phyloP scores from a whole-genome alignment of 1,284 basidiomycete genomes.

The Cystobasidiaceae sp. region DNA sequence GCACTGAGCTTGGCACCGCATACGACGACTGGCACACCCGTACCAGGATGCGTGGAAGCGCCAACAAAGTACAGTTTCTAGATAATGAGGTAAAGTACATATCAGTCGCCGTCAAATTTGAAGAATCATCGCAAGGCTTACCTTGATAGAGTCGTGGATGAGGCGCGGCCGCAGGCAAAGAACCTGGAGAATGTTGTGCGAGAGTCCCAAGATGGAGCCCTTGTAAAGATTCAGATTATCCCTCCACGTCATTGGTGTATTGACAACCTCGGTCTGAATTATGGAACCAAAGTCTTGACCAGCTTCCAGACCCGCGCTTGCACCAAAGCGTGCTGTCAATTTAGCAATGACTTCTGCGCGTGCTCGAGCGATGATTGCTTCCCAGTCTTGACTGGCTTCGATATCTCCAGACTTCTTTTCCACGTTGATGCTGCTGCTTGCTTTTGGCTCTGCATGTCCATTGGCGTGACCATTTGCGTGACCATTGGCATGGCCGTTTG shows the following conservation, averaged over 20 bases:
- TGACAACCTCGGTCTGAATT: slow-evolving; percentile 42
- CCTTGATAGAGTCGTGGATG: slow-evolving; percentile 35
- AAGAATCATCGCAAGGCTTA: slow-evolving; percentile 37
- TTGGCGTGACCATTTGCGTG: slow-evolving; percentile 17
- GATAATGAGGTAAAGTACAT: slow-evolving; percentile 41
- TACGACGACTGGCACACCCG: slow-evolving; percentile 32
- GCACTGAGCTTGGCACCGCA: slow-evolving; percentile 34
- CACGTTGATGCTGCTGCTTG: slow-evolving; percentile 4
- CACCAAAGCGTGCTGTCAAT: slow-evolving; percentile 35
- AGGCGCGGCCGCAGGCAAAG: slow-evolving; percentile 32
- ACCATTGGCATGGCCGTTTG: slow-evolving; percentile 37
- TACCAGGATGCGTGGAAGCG: slow-evolving; percentile 48
- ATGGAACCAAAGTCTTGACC: slow-evolving; percentile 35
- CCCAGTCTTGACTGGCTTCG: slow-evolving; percentile 39
- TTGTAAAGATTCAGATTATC: slow-evolving; percentile 48
- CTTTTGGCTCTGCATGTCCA: slow-evolving; percentile 41
- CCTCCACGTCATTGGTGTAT: slow-evolving; percentile 47
- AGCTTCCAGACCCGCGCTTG: slow-evolving; percentile 18
- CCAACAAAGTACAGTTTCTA: slow-evolving; percentile 48
- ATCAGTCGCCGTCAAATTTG: neutral
- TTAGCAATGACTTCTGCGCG: slow-evolving; percentile 39
- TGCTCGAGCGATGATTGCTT: slow-evolving; percentile 38
- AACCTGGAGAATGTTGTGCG: slow-evolving; percentile 47
- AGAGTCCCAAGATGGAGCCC: slow-evolving; percentile 48
- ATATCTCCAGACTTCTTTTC: slow-evolving; percentile 25